phyloP scores from a whole-genome alignment of 352 stramenopile species.

The Phytophthora cryptogea region DNA sequence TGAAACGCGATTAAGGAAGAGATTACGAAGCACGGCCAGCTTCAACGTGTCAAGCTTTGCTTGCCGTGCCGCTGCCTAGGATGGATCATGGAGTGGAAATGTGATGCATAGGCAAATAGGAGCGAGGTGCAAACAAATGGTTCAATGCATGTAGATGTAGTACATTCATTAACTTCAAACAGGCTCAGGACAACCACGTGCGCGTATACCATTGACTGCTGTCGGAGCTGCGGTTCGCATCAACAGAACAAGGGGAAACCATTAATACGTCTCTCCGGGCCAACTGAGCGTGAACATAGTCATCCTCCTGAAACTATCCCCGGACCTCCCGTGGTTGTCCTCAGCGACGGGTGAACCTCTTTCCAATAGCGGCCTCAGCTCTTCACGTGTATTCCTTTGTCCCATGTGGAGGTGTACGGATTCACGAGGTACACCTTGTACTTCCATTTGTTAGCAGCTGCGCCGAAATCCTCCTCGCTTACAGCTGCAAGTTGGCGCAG shows the following conservation, averaged over 20 bases:
- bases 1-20: background rate
- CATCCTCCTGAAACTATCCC: conserved; percentile 17
- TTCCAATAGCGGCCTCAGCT: conserved; percentile 14
- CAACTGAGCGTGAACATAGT: conserved; percentile 18
- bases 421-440: conserved; percentile 16
- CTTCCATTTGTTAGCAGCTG: conserved; percentile 2
- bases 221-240: too few relatives aligned
- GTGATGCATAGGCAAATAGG: too few relatives aligned
- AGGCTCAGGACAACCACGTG: too few relatives aligned
- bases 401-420: conserved; percentile 12
- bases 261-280: conserved; percentile 14
- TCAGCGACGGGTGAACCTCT: conserved; percentile 13
- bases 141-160: too few relatives aligned
- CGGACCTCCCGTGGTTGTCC: background rate
- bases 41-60: conserved; percentile 15
- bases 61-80: background rate
- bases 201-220: too few relatives aligned
- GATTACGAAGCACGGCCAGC: conserved; percentile 14
- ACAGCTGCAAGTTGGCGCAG: conserved; percentile 2
- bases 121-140: too few relatives aligned
- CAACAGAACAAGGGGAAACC: too few relatives aligned
- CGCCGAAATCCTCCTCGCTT: conserved; percentile 16
- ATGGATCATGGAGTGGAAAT: too few relatives aligned
- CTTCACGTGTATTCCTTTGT: conserved; percentile 9
- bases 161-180: too few relatives aligned